A percentile compares a stretch with the other conserved stretches of the same genome.
These are phyloP conservation scores for Kazachstania bromeliacearum DNA, from an alignment of 805 yeast genomes.

Conservation along the genomic window DNA sequence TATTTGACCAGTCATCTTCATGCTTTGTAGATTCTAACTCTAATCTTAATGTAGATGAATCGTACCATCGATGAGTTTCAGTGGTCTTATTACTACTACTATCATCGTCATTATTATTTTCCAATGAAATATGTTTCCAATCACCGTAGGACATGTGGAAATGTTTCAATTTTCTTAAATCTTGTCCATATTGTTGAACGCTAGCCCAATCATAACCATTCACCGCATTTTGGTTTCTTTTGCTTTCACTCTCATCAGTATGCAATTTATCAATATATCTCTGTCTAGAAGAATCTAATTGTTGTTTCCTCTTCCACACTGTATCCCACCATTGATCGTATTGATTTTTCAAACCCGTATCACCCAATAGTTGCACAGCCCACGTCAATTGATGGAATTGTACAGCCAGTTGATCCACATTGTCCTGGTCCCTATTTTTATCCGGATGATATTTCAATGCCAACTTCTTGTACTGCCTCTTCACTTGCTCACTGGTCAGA, in stretches of 20 bases:
- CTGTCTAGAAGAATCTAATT: background rate
- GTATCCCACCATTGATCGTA: constrained; percentile 14
- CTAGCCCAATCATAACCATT: background rate
- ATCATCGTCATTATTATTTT: background rate
- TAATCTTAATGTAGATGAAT: constrained; percentile 12
- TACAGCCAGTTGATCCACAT: constrained; percentile 10
- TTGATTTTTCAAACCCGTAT: constrained; percentile 9
- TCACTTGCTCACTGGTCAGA: constrained; percentile 8
- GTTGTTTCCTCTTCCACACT: background rate
- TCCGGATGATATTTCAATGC: constrained; percentile 26
- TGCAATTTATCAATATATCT: constrained; percentile 2
- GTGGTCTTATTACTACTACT: background rate
- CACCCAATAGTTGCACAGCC: constrained; percentile 22
- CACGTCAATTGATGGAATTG: constrained; percentile 20
- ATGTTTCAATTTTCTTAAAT: constrained; percentile 21
- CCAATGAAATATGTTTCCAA: constrained; percentile 12
- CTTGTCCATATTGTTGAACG: constrained; percentile 22
- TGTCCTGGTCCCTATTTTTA: constrained; percentile 12
- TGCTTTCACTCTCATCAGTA: too few relatives aligned
- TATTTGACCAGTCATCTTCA: too few relatives aligned
- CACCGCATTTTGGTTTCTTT: constrained; percentile 4
- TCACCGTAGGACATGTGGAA: constrained; percentile 19
- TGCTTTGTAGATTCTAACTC: too few relatives aligned
- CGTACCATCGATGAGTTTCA: background rate
- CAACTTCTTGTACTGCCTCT: constrained; percentile 14